phyloP scores from a whole-genome alignment of 2,329 filamentous ascomycete species.

The Verruconis gallopava region DNA sequence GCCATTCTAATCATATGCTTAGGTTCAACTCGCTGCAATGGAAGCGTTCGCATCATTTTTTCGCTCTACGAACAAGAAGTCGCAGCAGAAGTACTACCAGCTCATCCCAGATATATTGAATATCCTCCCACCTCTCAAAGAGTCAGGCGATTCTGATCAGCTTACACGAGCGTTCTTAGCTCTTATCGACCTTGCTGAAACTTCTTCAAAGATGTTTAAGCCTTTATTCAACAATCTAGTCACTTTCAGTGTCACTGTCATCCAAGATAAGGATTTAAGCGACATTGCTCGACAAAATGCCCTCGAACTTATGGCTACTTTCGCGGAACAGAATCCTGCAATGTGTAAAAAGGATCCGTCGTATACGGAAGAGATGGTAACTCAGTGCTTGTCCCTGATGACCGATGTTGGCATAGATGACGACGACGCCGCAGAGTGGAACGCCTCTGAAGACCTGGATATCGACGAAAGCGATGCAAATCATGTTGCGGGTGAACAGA shows the following conservation, averaged over 20 bases:
- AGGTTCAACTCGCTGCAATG: constrained; percentile 89
- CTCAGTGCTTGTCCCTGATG: constrained; percentile 94
- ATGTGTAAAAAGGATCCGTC: constrained; percentile 92
- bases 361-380: constrained; percentile 94
- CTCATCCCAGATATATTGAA: constrained; percentile 88
- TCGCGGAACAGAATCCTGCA: constrained; percentile 83
- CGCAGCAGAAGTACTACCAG: constrained; percentile 73
- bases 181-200: constrained; percentile 86
- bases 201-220: constrained; percentile 97
- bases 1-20: too few species aligned
- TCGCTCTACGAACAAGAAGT: constrained; percentile 76
- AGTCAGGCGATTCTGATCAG: constrained; percentile 78
- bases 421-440: constrained; percentile 90
- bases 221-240: constrained; percentile 85
- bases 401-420: constrained; percentile 91
- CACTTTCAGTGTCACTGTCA: constrained; percentile 81
- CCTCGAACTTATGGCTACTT: constrained; percentile 93
- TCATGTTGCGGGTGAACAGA: constrained; percentile 94
- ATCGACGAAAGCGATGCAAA: constrained; percentile 94
- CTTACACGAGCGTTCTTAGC: constrained; percentile 81
- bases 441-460: constrained; percentile 84
- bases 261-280: constrained; percentile 88
- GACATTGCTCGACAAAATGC: constrained; percentile 89
- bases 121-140: constrained; percentile 86
- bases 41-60: constrained; percentile 97